Evolutionary conservation across 441 rosid genomes (phyloP).

Genomic region (Iberis amara): DNA sequence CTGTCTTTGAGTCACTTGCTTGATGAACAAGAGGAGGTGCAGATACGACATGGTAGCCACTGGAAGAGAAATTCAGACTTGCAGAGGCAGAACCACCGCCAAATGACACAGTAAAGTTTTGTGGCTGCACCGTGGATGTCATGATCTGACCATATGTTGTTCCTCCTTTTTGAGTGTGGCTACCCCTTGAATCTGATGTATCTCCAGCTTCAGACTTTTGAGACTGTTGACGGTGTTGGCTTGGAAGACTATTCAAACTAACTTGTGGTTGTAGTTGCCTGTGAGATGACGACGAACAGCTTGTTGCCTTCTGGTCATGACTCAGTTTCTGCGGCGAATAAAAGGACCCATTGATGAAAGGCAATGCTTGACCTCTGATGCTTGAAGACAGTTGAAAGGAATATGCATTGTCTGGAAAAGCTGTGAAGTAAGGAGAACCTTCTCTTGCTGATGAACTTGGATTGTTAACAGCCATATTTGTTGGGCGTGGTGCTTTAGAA

Average conservation of each 20-base stretch:
- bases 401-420: constrained; percentile 39
- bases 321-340: constrained; percentile 33
- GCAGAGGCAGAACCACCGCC: constrained; percentile 33
- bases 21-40: constrained; percentile 34
- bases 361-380: constrained; percentile 37
- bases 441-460: constrained; percentile 37
- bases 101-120: constrained; percentile 41
- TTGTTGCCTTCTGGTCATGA: constrained; percentile 25
- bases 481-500: constrained; percentile 31
- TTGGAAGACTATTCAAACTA: constrained; percentile 26
- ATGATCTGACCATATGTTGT: constrained; percentile 35
- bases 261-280: constrained; percentile 31
- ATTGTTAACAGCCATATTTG: constrained; percentile 29
- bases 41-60: constrained; percentile 34
- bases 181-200: constrained; percentile 25
- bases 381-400: constrained; percentile 37
- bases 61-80: constrained; percentile 42
- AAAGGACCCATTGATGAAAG: constrained; percentile 40
- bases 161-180: constrained; percentile 29
- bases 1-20: constrained; percentile 36
- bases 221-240: constrained; percentile 33
- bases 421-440: constrained; percentile 36
- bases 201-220: constrained; percentile 35
- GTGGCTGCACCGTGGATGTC: constrained; percentile 33
- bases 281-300: constrained; percentile 37